Evolutionary conservation across 805 yeast species (phyloP), one percentile per base, ranked within the genome.

Genomic region (Teunomyces barrocoloradensis): DNA sequence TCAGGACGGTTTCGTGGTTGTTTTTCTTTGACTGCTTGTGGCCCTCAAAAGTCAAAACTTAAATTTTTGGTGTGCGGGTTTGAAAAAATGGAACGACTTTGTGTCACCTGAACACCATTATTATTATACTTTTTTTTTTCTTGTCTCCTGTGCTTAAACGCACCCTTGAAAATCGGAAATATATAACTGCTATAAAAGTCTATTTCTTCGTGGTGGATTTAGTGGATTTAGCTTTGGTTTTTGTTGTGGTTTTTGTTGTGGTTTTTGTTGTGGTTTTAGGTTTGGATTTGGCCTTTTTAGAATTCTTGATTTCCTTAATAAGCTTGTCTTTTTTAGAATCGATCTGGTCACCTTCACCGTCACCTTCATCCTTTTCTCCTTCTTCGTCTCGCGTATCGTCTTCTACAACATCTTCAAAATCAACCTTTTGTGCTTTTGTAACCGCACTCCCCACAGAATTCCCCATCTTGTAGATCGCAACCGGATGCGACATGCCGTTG

Each of bases 381-480:
- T 68, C 67, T 33, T 75, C 73, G 46, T 80, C 84, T 11, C 17
- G 28, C 13, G 34, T 29, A 18, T 42, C 44, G 33, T 82, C 89
- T 21, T 79, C 83, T 35, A 85, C 75, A 2, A 84, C 89, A 50
- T 85, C 92, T 36, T 85, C 95, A 43, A 74, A 73, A 57, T 85
- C 91, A 3, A 89, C 90, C 34, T 71, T 74, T 20, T 61, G 63
- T 41, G 58, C 58, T 18, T 62, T 53, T 5, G 45, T 53, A 4
- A 58, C 56, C 7, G 37, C 37, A 20, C 48, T 39, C 1, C 59
- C 66, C 5, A 84, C 78, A 6, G 85, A 77, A 40, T 77, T 76
- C 11, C 90, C 92, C 0, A 90, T 81, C 60, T 79, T 81, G 74
- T 84, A 84, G 54, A 87, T 89, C 2, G 96, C 89, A 1, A 85